Base-by-base conservation (phyloP, 2,329 filamentous ascomycete species). In the Aspergillus latus region DNA sequence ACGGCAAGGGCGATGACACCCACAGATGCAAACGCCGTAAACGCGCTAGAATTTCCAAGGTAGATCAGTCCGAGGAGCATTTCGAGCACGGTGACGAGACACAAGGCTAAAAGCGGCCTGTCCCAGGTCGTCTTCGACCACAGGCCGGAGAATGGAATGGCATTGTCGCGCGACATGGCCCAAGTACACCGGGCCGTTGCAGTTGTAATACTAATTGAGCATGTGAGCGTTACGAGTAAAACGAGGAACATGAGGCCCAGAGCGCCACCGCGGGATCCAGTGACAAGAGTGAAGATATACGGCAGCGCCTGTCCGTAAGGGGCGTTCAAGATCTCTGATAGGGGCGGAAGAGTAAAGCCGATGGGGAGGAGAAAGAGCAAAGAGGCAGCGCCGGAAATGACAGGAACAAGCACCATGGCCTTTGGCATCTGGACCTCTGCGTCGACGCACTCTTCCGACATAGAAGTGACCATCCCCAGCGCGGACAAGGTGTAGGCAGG, bases 381-480 rank as follows among this genome's bases (percentile, higher is more conserved):
- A 0, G 72, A 74, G 4, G 75, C 61, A 7, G 62, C 54, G 5
- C 70, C 72, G 40, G 21, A 21, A 21, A 76, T 76, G 56, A 75
- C 65, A 40, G 69, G 58, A 15, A 71, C 68, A 13, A 71, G 68
- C 47, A 75, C 64, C 52, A 77, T 73, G 1, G 70, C 68, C 3
- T 64, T 63, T 1, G 75, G 75, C 3, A 77, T 66, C 11, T 69
- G 68, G 8, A 64, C 56, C 0, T 69, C 63, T 6, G 75, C 71
- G 15, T 64, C 64, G 40, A 76, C 69, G 21, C 21, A 21, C 57
- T 78, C 75, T 60, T 78, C 75, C 5, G 71, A 67, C 69, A 72
- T 70, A 7, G 80, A 80, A 0, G 81, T 78, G 53, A 86, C 82
- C 84, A 86, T 86, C 2, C 84, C 84, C 28, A 86, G 76, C 2